These are phyloP conservation scores for Rhynchosporium graminicola DNA, from an alignment of 2,329 filamentous ascomycete species.

Conservation along the genomic window DNA sequence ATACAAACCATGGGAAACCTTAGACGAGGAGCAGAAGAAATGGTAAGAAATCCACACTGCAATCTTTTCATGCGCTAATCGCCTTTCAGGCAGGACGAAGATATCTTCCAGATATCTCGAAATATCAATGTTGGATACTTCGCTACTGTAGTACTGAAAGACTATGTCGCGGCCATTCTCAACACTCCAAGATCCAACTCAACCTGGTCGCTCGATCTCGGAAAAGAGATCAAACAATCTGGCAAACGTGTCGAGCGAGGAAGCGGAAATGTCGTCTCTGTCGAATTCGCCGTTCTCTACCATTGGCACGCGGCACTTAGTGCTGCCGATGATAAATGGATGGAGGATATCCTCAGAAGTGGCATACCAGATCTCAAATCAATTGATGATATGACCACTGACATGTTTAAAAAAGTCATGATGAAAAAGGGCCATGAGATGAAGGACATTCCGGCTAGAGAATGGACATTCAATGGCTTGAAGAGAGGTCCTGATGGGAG, in stretches of 20 bases:
- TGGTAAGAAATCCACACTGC: conserved; percentile 40
- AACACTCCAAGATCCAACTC: conserved; percentile 49
- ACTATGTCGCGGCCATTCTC: conserved; percentile 49
- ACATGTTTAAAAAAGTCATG: conserved; percentile 47
- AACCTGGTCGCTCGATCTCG: conserved; percentile 48
- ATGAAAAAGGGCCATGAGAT: conserved; percentile 43
- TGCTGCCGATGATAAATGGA: conserved; percentile 48
- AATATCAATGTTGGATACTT: conserved; percentile 52
- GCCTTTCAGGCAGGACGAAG: conserved; percentile 47
- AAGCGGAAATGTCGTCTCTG: conserved; percentile 47
- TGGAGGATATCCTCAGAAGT: conserved; percentile 44
- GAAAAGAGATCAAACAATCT: conserved; percentile 47
- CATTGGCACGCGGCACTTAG: conserved; percentile 50
- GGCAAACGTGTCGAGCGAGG: conserved; percentile 46
- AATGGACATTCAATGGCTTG: conserved; percentile 48
- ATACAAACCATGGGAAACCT: conserved; percentile 45
- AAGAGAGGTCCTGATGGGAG: conserved; percentile 45
- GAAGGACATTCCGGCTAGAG: conserved; percentile 39
- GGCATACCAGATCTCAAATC: conserved; percentile 44
- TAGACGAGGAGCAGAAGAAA: conserved; percentile 42
- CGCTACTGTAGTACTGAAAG: conserved; percentile 47
- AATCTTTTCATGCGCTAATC: not conserved
- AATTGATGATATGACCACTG: conserved; percentile 46
- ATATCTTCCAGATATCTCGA: conserved; percentile 49
- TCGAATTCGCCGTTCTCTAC: conserved; percentile 50